These are phyloP conservation scores for Neoscytalidium dimidiatum DNA, from an alignment of 2,329 filamentous ascomycete genomes.

Conservation along the genomic window DNA sequence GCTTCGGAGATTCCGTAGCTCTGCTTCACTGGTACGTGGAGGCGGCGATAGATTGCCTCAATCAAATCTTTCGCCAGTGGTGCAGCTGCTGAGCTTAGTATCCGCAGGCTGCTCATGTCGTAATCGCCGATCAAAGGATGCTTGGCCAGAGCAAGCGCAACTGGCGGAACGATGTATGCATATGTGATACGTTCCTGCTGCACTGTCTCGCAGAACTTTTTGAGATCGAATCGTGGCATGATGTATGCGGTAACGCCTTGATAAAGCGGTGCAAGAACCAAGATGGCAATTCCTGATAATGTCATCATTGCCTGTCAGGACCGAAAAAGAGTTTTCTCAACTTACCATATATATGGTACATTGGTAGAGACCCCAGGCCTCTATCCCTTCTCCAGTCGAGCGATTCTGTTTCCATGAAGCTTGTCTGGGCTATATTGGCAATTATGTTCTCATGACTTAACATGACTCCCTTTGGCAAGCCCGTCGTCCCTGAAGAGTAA, in stretches of 20 bases:
- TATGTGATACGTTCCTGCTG: constrained; percentile 72
- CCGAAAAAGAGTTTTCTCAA: neutral
- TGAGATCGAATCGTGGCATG: constrained; percentile 74
- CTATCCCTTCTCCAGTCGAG: constrained; percentile 19
- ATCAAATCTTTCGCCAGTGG: constrained; percentile 76
- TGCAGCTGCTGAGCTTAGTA: constrained; percentile 78
- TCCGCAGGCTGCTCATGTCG: constrained; percentile 45
- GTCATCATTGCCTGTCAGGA: neutral
- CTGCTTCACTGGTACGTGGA: constrained; percentile 74
- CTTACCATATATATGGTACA: neutral
- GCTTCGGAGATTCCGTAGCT: constrained; percentile 84
- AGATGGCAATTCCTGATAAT: neutral
- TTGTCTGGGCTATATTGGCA: constrained; percentile 20
- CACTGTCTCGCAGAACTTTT: constrained; percentile 70
- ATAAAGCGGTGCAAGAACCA: neutral
- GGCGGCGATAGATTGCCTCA: constrained; percentile 66
- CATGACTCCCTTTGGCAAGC: constrained; percentile 27
- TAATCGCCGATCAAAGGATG: constrained; percentile 73
- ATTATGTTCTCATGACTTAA: constrained; percentile 22
- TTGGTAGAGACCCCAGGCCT: neutral
- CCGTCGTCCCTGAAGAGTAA: constrained; percentile 26
- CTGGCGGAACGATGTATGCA: constrained; percentile 76
- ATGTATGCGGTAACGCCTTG: constrained; percentile 62
- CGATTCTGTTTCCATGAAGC: constrained; percentile 21
- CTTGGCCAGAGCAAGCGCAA: constrained; percentile 74